These are phyloP conservation scores for Sporothrix phasma DNA, from an alignment of 2,329 filamentous ascomycete genomes.

Conservation along the genomic window DNA sequence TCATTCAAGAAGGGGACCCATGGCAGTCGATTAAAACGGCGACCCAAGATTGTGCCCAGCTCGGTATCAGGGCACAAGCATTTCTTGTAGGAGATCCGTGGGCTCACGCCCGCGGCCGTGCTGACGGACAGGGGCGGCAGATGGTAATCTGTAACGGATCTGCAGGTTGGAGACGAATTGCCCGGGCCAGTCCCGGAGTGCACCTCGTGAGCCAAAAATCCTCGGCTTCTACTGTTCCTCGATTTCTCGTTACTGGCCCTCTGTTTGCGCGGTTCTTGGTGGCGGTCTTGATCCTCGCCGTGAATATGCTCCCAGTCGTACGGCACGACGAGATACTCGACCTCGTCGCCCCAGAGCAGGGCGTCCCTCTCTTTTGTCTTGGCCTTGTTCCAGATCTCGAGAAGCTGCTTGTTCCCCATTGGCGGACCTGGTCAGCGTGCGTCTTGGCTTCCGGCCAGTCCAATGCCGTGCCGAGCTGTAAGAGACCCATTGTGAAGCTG, in stretches of 20 bases:
- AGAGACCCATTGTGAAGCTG: constrained; percentile 16
- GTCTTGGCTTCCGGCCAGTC: constrained; percentile 93
- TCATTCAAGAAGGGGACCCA: constrained; percentile 2
- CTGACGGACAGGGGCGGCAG: not conserved
- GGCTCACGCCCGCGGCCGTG: not conserved
- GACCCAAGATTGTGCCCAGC: not conserved
- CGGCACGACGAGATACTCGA: constrained; percentile 91
- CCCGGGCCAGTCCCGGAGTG: not conserved
- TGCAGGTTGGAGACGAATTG: constrained; percentile 26
- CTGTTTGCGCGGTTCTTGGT: too few relatives aligned
- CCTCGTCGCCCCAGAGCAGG: constrained; percentile 94
- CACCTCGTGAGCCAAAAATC: not conserved
- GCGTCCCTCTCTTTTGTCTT: constrained; percentile 92
- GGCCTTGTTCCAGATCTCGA: constrained; percentile 89
- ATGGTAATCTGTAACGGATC: constrained; percentile 25
- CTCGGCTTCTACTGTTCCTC: not conserved
- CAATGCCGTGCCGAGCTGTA: constrained; percentile 80
- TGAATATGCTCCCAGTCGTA: constrained; percentile 76
- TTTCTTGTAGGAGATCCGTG: not conserved
- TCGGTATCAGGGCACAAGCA: not conserved
- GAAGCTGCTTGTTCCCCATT: constrained; percentile 97
- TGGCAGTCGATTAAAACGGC: not conserved
- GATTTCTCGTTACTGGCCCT: not conserved
- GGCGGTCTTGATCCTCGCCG: too few relatives aligned
- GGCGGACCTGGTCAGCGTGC: constrained; percentile 73